These are phyloP conservation scores for Ophiostoma angusticollis DNA, from an alignment of 2,329 filamentous ascomycete genomes.

Conservation along the genomic window DNA sequence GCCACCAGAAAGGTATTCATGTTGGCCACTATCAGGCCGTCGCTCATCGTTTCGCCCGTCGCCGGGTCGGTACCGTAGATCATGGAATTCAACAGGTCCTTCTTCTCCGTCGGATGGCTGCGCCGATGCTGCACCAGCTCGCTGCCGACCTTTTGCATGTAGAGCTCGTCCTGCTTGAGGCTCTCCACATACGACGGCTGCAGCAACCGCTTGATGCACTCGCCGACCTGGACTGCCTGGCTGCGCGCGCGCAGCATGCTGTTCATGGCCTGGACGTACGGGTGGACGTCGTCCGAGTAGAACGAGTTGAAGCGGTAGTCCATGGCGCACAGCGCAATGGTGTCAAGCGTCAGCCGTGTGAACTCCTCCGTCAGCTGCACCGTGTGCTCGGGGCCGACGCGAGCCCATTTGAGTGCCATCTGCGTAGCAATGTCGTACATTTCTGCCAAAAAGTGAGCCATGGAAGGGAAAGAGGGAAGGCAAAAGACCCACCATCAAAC, in stretches of 20 bases:
- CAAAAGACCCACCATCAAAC: conserved; percentile 40
- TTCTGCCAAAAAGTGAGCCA: too few species aligned
- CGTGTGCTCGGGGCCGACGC: conserved; percentile 40
- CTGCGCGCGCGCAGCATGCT: conserved; percentile 28
- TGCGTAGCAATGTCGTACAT: conserved; percentile 58
- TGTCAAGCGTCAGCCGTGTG: conserved; percentile 49
- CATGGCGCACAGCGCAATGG: conserved; percentile 47
- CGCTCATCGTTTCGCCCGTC: conserved; percentile 53
- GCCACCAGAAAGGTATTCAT: conserved; percentile 2
- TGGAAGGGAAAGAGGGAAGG: too few species aligned
- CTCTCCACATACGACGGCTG: conserved; percentile 6
- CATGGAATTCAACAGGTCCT: conserved; percentile 60
- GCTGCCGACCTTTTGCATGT: conserved; percentile 8
- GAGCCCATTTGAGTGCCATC: conserved; percentile 54
- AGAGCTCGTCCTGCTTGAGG: conserved; percentile 7
- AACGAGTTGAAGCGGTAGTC: conserved; percentile 50
- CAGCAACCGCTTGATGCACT: conserved; percentile 6
- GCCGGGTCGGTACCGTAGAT: conserved; percentile 52
- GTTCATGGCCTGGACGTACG: conserved; percentile 54
- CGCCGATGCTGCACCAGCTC: conserved; percentile 11
- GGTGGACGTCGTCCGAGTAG: conserved; percentile 51
- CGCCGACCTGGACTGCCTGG: conserved; percentile 8
- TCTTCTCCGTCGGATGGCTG: conserved; percentile 32
- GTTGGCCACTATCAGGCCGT: conserved; percentile 51
- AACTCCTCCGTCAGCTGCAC: conserved; percentile 53